These are phyloP conservation scores for Hordeum pubiflorum DNA, from an alignment of 202 grass and related monocot species.

Conservation along the genomic window DNA sequence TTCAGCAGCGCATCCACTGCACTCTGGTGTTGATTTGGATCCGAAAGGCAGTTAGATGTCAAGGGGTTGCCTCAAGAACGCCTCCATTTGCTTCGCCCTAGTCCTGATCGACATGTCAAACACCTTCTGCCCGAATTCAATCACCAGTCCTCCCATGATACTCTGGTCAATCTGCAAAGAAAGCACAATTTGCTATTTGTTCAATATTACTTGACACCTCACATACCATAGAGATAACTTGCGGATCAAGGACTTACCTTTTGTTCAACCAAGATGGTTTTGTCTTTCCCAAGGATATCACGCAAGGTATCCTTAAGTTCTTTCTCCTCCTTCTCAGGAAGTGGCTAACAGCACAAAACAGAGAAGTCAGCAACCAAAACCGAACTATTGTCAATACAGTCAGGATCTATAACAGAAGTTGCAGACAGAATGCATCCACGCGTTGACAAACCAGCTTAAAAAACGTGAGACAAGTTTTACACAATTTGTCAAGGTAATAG, in stretches of 20 bases:
- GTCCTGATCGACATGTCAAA: slow-evolving; percentile 91
- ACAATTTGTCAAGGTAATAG: background rate
- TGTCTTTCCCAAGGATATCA: slow-evolving; percentile 72
- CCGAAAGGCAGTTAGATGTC: slow-evolving; percentile 34
- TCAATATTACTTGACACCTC: background rate
- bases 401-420: background rate
- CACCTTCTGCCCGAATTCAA: slow-evolving; percentile 72
- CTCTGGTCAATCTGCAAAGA: slow-evolving; percentile 61
- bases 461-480: background rate
- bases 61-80: slow-evolving; percentile 71
- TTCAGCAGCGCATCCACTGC: slow-evolving; percentile 18
- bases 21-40: slow-evolving; percentile 8
- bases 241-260: slow-evolving; percentile 48
- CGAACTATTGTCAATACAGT: background rate
- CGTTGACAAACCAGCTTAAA: background rate
- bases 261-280: slow-evolving; percentile 72
- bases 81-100: slow-evolving; percentile 93
- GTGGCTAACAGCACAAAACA: slow-evolving; percentile 38
- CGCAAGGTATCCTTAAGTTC: slow-evolving; percentile 64
- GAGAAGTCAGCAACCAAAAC: background rate
- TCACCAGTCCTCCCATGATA: slow-evolving; percentile 80
- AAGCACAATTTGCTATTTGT: background rate
- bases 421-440: background rate
- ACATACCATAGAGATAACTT: background rate
- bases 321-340: slow-evolving; percentile 75